Base-by-base conservation (phyloP, 1,284 basidiomycete species). In the Ustilago vetiveriae region DNA sequence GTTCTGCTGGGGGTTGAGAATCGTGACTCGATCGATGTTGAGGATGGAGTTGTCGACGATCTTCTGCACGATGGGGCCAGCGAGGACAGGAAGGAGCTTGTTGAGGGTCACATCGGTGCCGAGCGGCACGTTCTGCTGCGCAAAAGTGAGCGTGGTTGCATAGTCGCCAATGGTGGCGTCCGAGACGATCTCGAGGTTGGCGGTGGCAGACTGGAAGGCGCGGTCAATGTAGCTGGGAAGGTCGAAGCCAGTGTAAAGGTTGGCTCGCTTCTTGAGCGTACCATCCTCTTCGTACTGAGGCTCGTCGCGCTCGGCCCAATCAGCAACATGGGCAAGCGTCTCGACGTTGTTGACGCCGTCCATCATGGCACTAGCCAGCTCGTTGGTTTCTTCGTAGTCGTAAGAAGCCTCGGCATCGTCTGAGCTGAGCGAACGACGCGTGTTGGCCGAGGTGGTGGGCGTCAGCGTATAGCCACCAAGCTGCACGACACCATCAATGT, bases 31-130 rank as follows among this genome's bases (percentile, higher is more conserved):
- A 42, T 74, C 69, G 38, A 82, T 54, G 59, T 65, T 56, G 47
- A 92, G 82, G 17, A 84, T 81, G 9, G 89, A 85, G 22, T 85
- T 86, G 23, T 86, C 84, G 36, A 92, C 88, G 62, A 92, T 86
- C 70, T 87, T 88, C 81, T 92, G 89, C n/a, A 91, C 90, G 58
- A 92, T 90, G 3, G 90, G 90, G 56, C 86, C 85, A 1, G 90
- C 90, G 46, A 92, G 85, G 40, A 90, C 81, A 8, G 90, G 90
- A 8, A 92, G 84, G 43, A 92, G 86, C 44, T 88, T 79, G 75
- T 90, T 84, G 52, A 90, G 83, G 49, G 84, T 88, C 13, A 85
- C 79, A 75, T 90, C 90, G 1, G 89, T 90, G 29, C 82, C 77
- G 22, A 88, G 88, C 3, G 87, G 85, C 22, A 91, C 85, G 44